A percentile compares a stretch with the other conserved stretches of the same genome.
phyloP scores from a whole-genome alignment of 2,329 filamentous ascomycete species.

The Capronia americana region DNA sequence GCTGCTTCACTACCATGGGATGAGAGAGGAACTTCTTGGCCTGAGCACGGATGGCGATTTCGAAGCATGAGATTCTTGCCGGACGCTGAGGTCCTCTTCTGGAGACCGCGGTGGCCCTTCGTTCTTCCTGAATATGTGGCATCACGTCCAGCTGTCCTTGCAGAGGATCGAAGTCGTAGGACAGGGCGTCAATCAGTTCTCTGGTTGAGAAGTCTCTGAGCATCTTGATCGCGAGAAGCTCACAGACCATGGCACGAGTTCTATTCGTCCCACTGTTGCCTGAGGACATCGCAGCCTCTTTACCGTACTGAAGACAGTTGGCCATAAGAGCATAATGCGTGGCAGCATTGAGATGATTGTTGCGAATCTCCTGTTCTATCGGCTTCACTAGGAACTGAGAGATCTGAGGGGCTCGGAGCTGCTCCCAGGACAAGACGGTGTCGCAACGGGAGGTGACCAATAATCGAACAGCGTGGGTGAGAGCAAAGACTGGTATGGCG shows the following conservation, averaged over 20 bases:
- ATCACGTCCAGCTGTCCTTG: slow-evolving; percentile 71
- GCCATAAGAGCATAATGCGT: slow-evolving; percentile 90
- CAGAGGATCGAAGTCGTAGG: slow-evolving; percentile 92
- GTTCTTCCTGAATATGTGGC: slow-evolving; percentile 34
- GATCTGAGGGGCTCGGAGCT: slow-evolving; percentile 91
- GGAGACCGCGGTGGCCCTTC: slow-evolving; percentile 42
- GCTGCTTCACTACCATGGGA: slow-evolving; percentile 86
- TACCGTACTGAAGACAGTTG: slow-evolving; percentile 90
- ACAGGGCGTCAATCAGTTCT: slow-evolving; percentile 90
- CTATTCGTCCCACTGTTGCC: slow-evolving; percentile 83
- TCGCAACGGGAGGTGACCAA: slow-evolving; percentile 85
- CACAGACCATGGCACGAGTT: slow-evolving; percentile 86
- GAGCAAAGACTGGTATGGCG: slow-evolving; percentile 85
- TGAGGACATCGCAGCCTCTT: slow-evolving; percentile 81
- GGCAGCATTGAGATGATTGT: slow-evolving; percentile 81
- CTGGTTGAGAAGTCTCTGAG: slow-evolving; percentile 87
- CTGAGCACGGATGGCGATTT: slow-evolving; percentile 90
- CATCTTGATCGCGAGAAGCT: slow-evolving; percentile 86
- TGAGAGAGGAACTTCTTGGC: slow-evolving; percentile 92
- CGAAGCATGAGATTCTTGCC: slow-evolving; percentile 84
- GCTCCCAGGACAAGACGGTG: slow-evolving; percentile 92
- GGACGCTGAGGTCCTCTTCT: slow-evolving; percentile 58
- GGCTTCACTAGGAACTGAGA: slow-evolving; percentile 96
- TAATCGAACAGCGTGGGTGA: slow-evolving; percentile 87
- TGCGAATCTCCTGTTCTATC: slow-evolving; percentile 86